Evolutionary conservation across 2,329 filamentous ascomycete genomes (phyloP).

Genomic region (Parastagonospora nodorum): DNA sequence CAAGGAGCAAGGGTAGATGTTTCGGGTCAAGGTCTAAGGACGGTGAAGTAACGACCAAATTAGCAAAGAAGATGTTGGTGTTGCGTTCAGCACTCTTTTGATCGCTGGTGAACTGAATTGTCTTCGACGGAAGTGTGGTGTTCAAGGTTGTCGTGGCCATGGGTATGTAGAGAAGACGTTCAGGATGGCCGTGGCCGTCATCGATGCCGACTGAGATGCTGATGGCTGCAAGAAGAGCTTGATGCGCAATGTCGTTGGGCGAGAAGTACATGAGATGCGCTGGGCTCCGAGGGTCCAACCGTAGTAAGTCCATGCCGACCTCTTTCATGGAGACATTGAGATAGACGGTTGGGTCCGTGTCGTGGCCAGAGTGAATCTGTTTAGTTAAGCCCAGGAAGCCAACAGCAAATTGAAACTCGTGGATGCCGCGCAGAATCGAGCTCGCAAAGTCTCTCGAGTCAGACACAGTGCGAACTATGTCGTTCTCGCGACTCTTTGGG

Average conservation of each 20-base stretch:
- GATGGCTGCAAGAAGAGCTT: constrained; percentile 88
- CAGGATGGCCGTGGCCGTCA: constrained; percentile 82
- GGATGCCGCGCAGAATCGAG: constrained; percentile 88
- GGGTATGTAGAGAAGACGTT: constrained; percentile 88
- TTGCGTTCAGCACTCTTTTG: constrained; percentile 81
- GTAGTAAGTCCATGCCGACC: constrained; percentile 88
- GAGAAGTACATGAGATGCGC: constrained; percentile 99
- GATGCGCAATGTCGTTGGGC: constrained; percentile 88
- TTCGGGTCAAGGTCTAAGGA: constrained; percentile 91
- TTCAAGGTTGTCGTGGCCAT: constrained; percentile 97
- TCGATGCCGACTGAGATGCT: constrained; percentile 92
- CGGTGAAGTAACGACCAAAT: constrained; percentile 93
- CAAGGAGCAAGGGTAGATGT: constrained; percentile 83
- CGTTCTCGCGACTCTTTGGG: constrained; percentile 69
- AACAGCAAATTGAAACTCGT: constrained; percentile 94
- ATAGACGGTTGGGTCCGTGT: constrained; percentile 72
- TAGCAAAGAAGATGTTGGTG: constrained; percentile 94
- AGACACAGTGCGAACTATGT: constrained; percentile 80
- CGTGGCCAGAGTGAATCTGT: constrained; percentile 70
- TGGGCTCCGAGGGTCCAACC: constrained; percentile 88
- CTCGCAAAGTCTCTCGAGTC: constrained; percentile 92
- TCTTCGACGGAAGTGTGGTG: constrained; percentile 93
- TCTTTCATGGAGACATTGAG: constrained; percentile 95
- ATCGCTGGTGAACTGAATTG: constrained; percentile 76
- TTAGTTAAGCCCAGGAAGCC: constrained; percentile 89